Percentiles rank a stretch among this genome's conserved stretches.
These are phyloP conservation scores for Syzygium aromaticum DNA, from an alignment of 345 rosid genomes.

Conservation along the genomic window DNA sequence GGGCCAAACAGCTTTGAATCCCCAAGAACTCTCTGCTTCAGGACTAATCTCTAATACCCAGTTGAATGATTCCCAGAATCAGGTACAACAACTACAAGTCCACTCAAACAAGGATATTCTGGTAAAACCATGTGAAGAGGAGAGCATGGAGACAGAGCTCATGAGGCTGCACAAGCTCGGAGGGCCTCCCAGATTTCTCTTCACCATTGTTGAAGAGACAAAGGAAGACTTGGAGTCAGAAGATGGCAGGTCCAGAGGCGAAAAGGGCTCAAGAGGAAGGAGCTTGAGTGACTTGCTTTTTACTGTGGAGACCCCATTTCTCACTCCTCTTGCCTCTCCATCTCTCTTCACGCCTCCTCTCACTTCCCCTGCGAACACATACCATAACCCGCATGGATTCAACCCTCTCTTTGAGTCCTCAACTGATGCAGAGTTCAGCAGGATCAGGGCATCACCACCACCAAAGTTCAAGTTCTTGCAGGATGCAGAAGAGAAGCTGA, in stretches of 20 bases:
- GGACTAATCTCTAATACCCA: not conserved
- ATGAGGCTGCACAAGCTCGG: conserved; percentile 38
- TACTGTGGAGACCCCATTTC: conserved; percentile 71
- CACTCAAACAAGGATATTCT: conserved; percentile 29
- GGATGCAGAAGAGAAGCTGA: conserved; percentile 90
- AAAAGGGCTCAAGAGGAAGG: conserved; percentile 33
- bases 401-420: conserved; percentile 50
- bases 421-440: conserved; percentile 69
- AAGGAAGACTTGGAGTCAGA: conserved; percentile 82
- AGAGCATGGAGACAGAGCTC: conserved; percentile 42
- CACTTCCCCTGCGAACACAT: conserved; percentile 45
- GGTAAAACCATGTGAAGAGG: conserved; percentile 29
- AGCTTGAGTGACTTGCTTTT: conserved; percentile 71
- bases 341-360: conserved; percentile 84
- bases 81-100: not conserved
- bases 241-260: conserved; percentile 49
- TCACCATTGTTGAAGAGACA: conserved; percentile 87
- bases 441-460: conserved; percentile 65
- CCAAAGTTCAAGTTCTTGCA: conserved; percentile 88
- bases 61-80: conserved; percentile 24
- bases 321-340: conserved; percentile 91
- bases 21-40: conserved; percentile 27
- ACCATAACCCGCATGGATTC: conserved; percentile 27
- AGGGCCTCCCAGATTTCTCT: conserved; percentile 51
- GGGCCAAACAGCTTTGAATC: conserved; percentile 27